These are phyloP conservation scores for Populus trichocarpa DNA, from an alignment of 441 rosid species.

Conservation along the genomic window DNA sequence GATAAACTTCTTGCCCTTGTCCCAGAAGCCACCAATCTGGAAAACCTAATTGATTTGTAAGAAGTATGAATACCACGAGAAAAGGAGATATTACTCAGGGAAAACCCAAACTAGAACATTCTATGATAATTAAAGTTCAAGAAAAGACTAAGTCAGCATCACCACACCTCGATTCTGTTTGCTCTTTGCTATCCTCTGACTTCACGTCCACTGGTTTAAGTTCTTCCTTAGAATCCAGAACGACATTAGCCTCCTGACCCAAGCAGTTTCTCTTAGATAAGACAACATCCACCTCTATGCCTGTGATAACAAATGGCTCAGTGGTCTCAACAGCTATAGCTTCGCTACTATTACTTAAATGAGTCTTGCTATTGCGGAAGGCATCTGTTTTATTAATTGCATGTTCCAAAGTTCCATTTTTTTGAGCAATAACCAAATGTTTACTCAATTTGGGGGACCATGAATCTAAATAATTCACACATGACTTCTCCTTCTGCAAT, in stretches of 20 bases:
- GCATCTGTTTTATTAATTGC: slow-evolving; percentile 17
- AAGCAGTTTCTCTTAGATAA: slow-evolving; percentile 6
- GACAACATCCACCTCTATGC: slow-evolving; percentile 21
- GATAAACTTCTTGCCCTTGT: slow-evolving; percentile 37
- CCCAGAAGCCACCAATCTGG: slow-evolving; percentile 44
- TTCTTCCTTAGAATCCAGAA: slow-evolving; percentile 25
- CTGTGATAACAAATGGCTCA: slow-evolving; percentile 15
- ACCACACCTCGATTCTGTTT: slow-evolving; percentile 47
- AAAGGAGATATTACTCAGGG: slow-evolving; percentile 12
- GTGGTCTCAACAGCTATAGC: slow-evolving; percentile 22
- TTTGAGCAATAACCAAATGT: slow-evolving; percentile 17
- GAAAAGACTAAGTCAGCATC: slow-evolving; percentile 16
- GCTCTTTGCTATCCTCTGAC: slow-evolving; percentile 29
- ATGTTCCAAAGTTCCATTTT: slow-evolving; percentile 27
- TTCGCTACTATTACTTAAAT: slow-evolving; percentile 16
- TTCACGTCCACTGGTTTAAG: slow-evolving; percentile 25
- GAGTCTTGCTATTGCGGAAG: slow-evolving; percentile 11
- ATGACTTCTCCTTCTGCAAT: slow-evolving; percentile 27
- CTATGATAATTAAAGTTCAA: slow-evolving; percentile 14
- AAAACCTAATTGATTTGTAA: slow-evolving; percentile 39
- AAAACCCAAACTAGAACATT: slow-evolving; percentile 14
- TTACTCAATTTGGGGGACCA: slow-evolving; percentile 23
- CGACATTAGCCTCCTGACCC: slow-evolving; percentile 17
- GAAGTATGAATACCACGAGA: slow-evolving; percentile 13
- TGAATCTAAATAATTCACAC: slow-evolving; percentile 21